Evolutionary conservation across 1,139 yeast species (phyloP), one percentile per base, ranked within the genome.

Genomic region (Saccharomyces uvarum): DNA sequence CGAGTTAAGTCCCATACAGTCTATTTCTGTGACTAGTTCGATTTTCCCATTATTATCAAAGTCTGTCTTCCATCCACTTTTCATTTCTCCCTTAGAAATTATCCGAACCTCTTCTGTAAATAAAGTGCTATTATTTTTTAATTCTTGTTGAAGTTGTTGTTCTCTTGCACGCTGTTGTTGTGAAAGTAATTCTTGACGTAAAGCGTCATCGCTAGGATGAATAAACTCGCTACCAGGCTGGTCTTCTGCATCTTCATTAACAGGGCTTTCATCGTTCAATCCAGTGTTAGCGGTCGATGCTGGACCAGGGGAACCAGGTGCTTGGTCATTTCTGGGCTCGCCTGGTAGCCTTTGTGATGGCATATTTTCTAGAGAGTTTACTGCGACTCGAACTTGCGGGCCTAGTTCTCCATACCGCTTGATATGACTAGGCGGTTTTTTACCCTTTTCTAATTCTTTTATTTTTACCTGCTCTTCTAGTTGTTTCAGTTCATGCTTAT

Each of bases 21-120:
- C 77, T 48, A 86, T 82, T 59, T 81, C 88, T 4, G 88, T 88
- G 33, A 84, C 83, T 56, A 89, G 69, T 70, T 89, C 96, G 55
- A 90, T 84, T 56, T 79, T 77, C 5, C 97, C 98, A 44, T 76
- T 75, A 33, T 83, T 86, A 14, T 82, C 71, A 68, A 86, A 91
- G 70, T 95, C 98, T 0, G 95, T 83, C 70, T 93, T 93, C 99
- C 99, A 93, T 4, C 99, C 99, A 26, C 81, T 77, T 67, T 86
- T 88, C 65, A 89, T 72, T 57, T 88, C 96, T 5, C 97, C 97
- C 54, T 83, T 80, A 13, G 85, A 80, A 11, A 93, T 76, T 1
- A 88, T 81, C 48, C 93, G 76, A 0, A 80, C 77, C 63, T 89
- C 96, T 65, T 89, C 95, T 5, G 84, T 71, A 61, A 79, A 84